These are phyloP conservation scores for Trametes maxima DNA, from an alignment of 768 basidiomycete genomes.

Conservation along the genomic window DNA sequence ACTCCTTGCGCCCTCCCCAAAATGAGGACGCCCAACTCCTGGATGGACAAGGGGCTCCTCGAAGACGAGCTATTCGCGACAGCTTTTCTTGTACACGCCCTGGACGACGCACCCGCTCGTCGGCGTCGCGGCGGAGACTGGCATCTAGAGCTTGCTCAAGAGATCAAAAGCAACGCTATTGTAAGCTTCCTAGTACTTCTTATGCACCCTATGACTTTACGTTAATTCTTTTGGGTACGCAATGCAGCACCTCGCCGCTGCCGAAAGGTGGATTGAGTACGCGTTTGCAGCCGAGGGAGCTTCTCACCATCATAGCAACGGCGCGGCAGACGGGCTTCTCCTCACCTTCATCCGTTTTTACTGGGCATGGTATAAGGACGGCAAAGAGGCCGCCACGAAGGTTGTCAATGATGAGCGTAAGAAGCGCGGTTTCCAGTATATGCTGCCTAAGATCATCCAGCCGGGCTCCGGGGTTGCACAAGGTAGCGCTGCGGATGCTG, in stretches of 20 bases:
- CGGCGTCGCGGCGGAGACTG: slow-evolving; percentile 8
- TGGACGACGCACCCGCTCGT: background rate
- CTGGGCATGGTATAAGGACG: slow-evolving; percentile 23
- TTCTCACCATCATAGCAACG: background rate
- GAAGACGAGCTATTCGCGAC: slow-evolving; percentile 29
- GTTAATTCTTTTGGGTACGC: background rate
- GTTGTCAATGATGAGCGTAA: slow-evolving; percentile 15
- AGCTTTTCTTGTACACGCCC: slow-evolving; percentile 13
- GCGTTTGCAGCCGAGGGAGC: slow-evolving; percentile 10
- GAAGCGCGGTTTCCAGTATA: slow-evolving; percentile 13
- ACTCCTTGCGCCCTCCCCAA: too few species aligned
- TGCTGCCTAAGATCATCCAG: background rate
- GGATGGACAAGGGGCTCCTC: slow-evolving; percentile 24
- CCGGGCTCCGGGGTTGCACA: background rate
- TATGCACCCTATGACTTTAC: background rate
- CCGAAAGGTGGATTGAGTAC: slow-evolving; percentile 2
- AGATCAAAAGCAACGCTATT: background rate
- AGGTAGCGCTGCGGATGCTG: too few species aligned
- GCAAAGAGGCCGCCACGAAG: slow-evolving; percentile 6
- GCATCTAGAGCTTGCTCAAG: slow-evolving; percentile 4
- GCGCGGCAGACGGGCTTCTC: background rate
- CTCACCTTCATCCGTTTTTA: slow-evolving; percentile 32
- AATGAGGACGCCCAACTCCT: slow-evolving; percentile 12
- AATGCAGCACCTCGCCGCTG: background rate
- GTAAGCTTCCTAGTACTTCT: background rate